A percentile compares a stretch with the other conserved stretches of the same genome.
phyloP scores from a whole-genome alignment of 2,329 filamentous ascomycete species.

The Talaromyces sp. region DNA sequence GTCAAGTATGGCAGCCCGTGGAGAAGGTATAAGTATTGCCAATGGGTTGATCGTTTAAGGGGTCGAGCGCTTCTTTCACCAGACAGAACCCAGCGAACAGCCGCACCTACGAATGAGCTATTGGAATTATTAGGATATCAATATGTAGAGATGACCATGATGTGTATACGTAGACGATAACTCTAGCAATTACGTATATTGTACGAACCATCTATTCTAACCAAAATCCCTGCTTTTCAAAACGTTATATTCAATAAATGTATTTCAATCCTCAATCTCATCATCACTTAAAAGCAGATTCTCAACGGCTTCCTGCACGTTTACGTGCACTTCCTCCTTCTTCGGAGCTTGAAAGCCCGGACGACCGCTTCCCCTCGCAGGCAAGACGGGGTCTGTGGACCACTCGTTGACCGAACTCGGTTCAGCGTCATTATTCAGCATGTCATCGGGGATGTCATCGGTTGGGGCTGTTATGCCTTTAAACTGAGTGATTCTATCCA shows the following conservation, averaged over 20 bases:
- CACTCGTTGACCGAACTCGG: not conserved
- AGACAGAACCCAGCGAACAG: not conserved
- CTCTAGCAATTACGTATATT: no score
- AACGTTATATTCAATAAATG: not conserved
- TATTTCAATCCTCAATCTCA: slow-evolving; percentile 66
- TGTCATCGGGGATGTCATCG: slow-evolving; percentile 41
- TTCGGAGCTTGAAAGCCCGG: slow-evolving; percentile 1
- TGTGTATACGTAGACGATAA: not conserved
- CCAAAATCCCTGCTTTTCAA: not conserved
- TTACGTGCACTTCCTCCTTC: slow-evolving; percentile 16
- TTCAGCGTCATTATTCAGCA: slow-evolving; percentile 24
- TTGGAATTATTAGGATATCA: not conserved
- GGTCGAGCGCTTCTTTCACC: not conserved
- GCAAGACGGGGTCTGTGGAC: slow-evolving; percentile 15
- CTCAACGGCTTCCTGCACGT: slow-evolving; percentile 50
- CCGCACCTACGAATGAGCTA: not conserved
- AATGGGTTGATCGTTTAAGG: not conserved
- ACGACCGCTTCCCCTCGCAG: not conserved
- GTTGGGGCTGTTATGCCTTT: slow-evolving; percentile 51
- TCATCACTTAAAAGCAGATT: slow-evolving; percentile 74
- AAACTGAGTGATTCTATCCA: slow-evolving; percentile 67
- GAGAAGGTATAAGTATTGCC: not conserved
- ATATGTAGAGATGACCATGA: not conserved
- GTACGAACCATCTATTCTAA: not conserved
- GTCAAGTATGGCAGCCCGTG: not conserved